Base-by-base conservation (phyloP, 106 monocot genomes). In the Chionographis japonica region DNA sequence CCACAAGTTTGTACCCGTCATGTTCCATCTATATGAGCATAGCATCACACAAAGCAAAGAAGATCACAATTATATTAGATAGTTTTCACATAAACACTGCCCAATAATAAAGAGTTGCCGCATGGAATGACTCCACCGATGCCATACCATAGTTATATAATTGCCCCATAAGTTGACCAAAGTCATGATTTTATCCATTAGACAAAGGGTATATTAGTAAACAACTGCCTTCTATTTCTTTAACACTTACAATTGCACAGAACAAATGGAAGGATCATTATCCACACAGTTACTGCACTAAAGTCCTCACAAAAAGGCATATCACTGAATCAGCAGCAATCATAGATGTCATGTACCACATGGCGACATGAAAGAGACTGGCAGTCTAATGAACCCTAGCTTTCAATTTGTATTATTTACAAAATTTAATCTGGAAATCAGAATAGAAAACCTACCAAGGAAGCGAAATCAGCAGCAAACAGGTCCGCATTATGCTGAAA, bases 401-500 rank as follows among this genome's bases (percentile, higher is more conserved):
- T 8, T 13, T 41, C 41, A 37, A 27, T 35, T 10, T 2, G 13
- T 10, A 60, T 12, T 37, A 50, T 8, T n/a, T 4, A 16, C 46
- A n/a, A 12, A 14, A 42, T 46, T 6, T 36, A 66, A n/a, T 36
- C 35, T 55, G n/a, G 15, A 37, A 58, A 37, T 18, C n/a, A 15
- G 16, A 36, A 27, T 6, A 13, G 46, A 6, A 36, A 43, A 64
- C 77, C 42, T 77, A 77, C 77, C 77, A 77, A 20, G 55, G 58
- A 63, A 20, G 65, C 17, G 57, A 77, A 77, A 36, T 77, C 70
- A 50, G 77, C 46, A 58, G 77, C 64, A 63, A 70, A 70, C 3
- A 77, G 12, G 37, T 65, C 77, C 40, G 58, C 56, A 62, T 62
- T 9, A 50, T 77, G 77, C 70, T 77, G 70, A 63, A 77, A 50